Conservation (phyloP, 2,329 filamentous ascomycete species). For the Fusarium algeriense region DNA sequence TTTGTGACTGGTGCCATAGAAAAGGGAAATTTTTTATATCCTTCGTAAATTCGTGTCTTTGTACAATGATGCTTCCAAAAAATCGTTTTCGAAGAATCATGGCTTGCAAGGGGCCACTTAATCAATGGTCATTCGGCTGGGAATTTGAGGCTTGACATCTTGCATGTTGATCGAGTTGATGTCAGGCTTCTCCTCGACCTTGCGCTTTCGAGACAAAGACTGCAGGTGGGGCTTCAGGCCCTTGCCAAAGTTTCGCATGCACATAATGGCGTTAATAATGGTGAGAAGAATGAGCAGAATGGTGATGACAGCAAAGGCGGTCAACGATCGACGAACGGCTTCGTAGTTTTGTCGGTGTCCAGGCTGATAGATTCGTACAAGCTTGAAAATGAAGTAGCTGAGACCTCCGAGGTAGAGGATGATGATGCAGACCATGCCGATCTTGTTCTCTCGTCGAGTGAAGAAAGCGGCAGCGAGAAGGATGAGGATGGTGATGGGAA, state of each 20-base stretch:
- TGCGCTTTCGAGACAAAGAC: constrained; percentile 56
- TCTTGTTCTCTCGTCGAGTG: constrained; percentile 83
- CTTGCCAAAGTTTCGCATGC: constrained; percentile 89
- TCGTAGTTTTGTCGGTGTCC: constrained; percentile 71
- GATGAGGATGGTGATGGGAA: constrained; percentile 91
- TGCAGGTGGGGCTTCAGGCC: constrained; percentile 90
- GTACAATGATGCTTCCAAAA: constrained; percentile 43
- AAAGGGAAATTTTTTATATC: constrained; percentile 42
- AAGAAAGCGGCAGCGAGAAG: constrained; percentile 87
- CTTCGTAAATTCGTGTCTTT: constrained; percentile 55
- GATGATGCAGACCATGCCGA: constrained; percentile 83
- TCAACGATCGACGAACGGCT: constrained; percentile 86
- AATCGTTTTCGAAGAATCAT: constrained; percentile 9
- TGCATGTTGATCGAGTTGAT: constrained; percentile 67
- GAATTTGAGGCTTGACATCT: constrained; percentile 67
- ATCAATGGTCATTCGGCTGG: constrained; percentile 73
- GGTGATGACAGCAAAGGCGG: constrained; percentile 93
- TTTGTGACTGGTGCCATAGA: constrained; percentile 47
- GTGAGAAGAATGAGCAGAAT: constrained; percentile 89
- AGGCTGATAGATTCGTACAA: constrained; percentile 91
- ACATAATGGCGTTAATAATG: constrained; percentile 87
- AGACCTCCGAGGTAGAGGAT: constrained; percentile 89
- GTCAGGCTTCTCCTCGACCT: constrained; percentile 67
- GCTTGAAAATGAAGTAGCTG: constrained; percentile 98
- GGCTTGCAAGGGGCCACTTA: constrained; percentile 50